A percentile compares a stretch with the other conserved stretches of the same genome.
Evolutionary conservation across 2,329 filamentous ascomycete species (phyloP).

Genomic region (Tympanopsis confertula): DNA sequence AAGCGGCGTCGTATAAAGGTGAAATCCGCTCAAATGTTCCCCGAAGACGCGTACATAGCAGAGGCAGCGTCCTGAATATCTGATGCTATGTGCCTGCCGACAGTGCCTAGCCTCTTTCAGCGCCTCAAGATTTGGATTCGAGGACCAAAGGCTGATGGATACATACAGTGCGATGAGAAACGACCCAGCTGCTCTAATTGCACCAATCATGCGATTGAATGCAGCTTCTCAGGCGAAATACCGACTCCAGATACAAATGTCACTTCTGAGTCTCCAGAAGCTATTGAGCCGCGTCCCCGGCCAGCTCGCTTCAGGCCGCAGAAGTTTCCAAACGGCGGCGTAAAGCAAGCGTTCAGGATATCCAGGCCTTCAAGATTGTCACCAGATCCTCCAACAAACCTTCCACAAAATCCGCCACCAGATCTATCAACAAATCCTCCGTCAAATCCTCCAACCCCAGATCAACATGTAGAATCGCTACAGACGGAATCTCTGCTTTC

Average conservation of each 20-base stretch:
- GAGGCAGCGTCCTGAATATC: neutral
- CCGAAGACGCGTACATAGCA: neutral
- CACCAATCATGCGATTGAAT: constrained; percentile 12
- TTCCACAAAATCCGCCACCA: too few species aligned
- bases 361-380: neutral
- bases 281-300: neutral
- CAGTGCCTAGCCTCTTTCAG: too few species aligned
- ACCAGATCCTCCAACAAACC: too few species aligned
- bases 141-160: neutral
- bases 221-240: constrained; percentile 9
- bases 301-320: neutral
- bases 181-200: constrained; percentile 17
- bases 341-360: neutral
- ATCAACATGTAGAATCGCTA: neutral
- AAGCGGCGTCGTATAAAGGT: constrained; percentile 21
- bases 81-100: too few species aligned
- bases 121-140: neutral
- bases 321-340: neutral
- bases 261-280: neutral
- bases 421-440: neutral
- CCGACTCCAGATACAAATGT: constrained; percentile 5
- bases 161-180: constrained; percentile 18
- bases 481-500: neutral
- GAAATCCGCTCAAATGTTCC: constrained; percentile 4
- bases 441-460: neutral